Evolutionary conservation across 2,329 filamentous ascomycete species (phyloP).

Genomic region (Neopestalotiopsis sp.): DNA sequence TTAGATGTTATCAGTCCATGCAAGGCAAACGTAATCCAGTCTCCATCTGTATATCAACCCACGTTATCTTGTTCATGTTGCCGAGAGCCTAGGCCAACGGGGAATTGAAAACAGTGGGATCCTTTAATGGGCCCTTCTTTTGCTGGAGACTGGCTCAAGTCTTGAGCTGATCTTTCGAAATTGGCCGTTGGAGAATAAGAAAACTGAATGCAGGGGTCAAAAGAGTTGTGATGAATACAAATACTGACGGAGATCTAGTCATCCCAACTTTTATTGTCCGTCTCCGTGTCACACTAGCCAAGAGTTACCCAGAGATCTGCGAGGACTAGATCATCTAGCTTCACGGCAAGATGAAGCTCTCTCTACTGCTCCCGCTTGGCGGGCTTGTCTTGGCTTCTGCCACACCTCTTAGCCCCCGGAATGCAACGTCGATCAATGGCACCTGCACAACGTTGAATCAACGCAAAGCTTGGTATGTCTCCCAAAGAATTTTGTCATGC

Average conservation of each 20-base stretch:
- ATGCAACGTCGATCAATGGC: neutral
- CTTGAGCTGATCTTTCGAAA: neutral
- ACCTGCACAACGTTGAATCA: neutral
- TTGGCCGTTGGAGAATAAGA: neutral
- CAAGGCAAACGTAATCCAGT: slow-evolving; percentile 4
- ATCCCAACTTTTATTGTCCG: neutral
- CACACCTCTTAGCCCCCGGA: neutral
- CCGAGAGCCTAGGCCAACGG: neutral
- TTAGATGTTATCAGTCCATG: neutral
- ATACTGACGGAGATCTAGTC: neutral
- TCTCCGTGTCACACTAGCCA: neutral
- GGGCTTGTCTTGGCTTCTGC: neutral
- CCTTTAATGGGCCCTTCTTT: neutral
- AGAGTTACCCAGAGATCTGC: neutral
- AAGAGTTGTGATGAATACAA: neutral
- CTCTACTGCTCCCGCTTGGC: neutral
- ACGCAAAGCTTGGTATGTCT: slow-evolving; percentile 7
- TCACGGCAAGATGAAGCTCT: neutral
- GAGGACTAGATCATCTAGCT: neutral
- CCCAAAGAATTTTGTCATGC: neutral
- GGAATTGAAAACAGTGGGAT: neutral
- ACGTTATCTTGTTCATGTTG: neutral
- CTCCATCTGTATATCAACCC: neutral
- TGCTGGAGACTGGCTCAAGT: neutral
- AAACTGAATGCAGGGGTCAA: neutral